These are phyloP conservation scores for Chenopodium suecicum DNA, from an alignment of 148 eudicot species.

Conservation along the genomic window DNA sequence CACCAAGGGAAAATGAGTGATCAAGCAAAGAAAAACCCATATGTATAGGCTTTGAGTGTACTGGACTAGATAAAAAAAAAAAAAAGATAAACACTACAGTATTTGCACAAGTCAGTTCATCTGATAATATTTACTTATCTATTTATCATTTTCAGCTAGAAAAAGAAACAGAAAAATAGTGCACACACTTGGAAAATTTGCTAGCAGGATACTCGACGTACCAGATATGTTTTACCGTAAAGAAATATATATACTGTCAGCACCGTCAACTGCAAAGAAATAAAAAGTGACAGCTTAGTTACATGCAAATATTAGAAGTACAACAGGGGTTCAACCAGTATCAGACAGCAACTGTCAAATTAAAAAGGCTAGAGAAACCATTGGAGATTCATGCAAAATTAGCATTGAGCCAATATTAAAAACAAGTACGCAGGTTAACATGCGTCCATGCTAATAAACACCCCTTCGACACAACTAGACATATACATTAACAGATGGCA, in stretches of 20 bases:
- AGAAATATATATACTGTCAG: constrained; percentile 87
- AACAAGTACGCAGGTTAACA: not conserved
- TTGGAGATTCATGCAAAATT: not conserved
- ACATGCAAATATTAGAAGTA: not conserved
- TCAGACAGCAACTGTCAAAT: not conserved
- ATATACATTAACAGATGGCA: not conserved
- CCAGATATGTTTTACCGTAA: constrained; percentile 92
- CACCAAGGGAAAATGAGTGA: constrained; percentile 6
- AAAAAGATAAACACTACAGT: too few relatives aligned
- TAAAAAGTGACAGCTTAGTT: constrained; percentile 14
- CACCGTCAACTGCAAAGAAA: constrained; percentile 87
- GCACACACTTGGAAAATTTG: not conserved
- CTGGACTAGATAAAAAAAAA: too few relatives aligned
- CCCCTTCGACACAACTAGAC: not conserved
- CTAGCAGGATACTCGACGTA: constrained; percentile 31
- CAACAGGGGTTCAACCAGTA: not conserved
- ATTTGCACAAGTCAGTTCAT: too few relatives aligned
- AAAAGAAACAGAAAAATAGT: not conserved
- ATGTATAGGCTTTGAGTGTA: not conserved
- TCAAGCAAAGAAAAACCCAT: not conserved
- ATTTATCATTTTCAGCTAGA: too few relatives aligned
- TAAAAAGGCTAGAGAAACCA: not conserved
- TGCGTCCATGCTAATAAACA: not conserved
- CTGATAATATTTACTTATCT: too few relatives aligned
- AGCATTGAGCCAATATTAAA: not conserved